phyloP scores from a whole-genome alignment of 352 stramenopile genomes.

The Phytophthora citrophthora region DNA sequence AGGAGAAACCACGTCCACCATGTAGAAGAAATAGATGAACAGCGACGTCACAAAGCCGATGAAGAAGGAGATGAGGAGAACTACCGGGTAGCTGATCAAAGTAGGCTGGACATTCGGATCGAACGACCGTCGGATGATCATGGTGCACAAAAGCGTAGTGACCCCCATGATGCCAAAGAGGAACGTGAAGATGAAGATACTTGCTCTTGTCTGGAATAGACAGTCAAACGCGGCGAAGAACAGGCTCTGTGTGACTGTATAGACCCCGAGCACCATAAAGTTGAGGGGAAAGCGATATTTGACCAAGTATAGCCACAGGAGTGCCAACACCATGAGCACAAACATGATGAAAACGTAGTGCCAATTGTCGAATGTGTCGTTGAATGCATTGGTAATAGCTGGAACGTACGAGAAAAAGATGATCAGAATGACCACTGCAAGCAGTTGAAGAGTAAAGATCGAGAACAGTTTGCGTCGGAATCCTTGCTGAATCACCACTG shows the following conservation, averaged over 20 bases:
- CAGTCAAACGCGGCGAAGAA: slow-evolving; percentile 67
- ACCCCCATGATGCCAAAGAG: slow-evolving; percentile 68
- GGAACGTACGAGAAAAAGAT: slow-evolving; percentile 52
- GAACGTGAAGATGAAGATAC: slow-evolving; percentile 72
- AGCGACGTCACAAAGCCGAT: slow-evolving; percentile 63
- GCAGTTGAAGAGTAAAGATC: slow-evolving; percentile 76
- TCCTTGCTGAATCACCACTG: slow-evolving; percentile 71
- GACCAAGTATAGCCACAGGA: slow-evolving; percentile 77
- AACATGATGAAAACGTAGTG: slow-evolving; percentile 63
- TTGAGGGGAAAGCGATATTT: slow-evolving; percentile 80
- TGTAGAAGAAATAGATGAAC: slow-evolving; percentile 67
- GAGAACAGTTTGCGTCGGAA: slow-evolving; percentile 81
- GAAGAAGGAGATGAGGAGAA: slow-evolving; percentile 60
- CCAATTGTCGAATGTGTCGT: slow-evolving; percentile 49
- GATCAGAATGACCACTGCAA: slow-evolving; percentile 56
- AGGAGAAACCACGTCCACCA: slow-evolving; percentile 55
- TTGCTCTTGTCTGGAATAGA: slow-evolving; percentile 63
- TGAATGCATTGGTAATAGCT: slow-evolving; percentile 35
- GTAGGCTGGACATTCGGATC: slow-evolving; percentile 37
- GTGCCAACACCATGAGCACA: slow-evolving; percentile 55
- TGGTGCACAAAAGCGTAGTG: slow-evolving; percentile 62
- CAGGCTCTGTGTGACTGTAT: slow-evolving; percentile 66
- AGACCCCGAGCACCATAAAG: slow-evolving; percentile 63
- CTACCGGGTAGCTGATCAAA: slow-evolving; percentile 67
- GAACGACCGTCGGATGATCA: slow-evolving; percentile 46